Evolutionary conservation across 139 green algal genomes (phyloP), one percentile per base, ranked within the genome.

Genomic region (Limnomonas spitsbergensis): DNA sequence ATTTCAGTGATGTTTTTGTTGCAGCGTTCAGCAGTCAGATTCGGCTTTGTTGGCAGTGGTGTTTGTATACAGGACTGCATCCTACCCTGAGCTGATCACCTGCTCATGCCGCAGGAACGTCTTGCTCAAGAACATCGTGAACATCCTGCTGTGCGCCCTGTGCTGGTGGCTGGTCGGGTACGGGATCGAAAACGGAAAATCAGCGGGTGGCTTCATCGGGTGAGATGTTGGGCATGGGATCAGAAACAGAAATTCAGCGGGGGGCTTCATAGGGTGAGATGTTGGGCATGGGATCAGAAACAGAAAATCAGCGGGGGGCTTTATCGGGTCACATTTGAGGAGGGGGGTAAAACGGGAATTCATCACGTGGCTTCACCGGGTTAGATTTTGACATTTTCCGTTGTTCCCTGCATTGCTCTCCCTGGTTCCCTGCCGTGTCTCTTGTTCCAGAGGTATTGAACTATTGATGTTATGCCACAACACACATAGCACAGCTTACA

Each of bases 141-240:
- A 88, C 34, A 66, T 84, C 1, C 77, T 89, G 66, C 34, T 85
- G 2, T 80, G 69, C 31, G 77, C 80, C 0, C 34, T 89, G 37
- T 77, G 70, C 37, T 93, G 86, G 83, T 93, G 89, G 89, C 76
- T 84, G 0, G 72, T 94, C 0, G 91, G 91, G 1, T 94, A 86
- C 47, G 89, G 86, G 26, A 93, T 95, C 73, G 80, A 84, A 2
- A 85, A 91, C 54, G 91, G 89, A 1, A 14, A 69, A 1, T 77
- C 66, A 3, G 78, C 80, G 2, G 38, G 35, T 92, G 85, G 83
- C 92, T 87, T 87, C 77, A 81, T 0, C 37, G 92, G 86, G 83
- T 93, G 89, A 87, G 76, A 81, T 0, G 72, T 94, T 0, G 91
- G 91, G 1, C 93, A 86, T 53, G 89, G 86, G 26, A 93, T 95